These are phyloP conservation scores for Rhizophagus clarus DNA, from an alignment of 192 early-diverging fungal species.

Conservation along the genomic window DNA sequence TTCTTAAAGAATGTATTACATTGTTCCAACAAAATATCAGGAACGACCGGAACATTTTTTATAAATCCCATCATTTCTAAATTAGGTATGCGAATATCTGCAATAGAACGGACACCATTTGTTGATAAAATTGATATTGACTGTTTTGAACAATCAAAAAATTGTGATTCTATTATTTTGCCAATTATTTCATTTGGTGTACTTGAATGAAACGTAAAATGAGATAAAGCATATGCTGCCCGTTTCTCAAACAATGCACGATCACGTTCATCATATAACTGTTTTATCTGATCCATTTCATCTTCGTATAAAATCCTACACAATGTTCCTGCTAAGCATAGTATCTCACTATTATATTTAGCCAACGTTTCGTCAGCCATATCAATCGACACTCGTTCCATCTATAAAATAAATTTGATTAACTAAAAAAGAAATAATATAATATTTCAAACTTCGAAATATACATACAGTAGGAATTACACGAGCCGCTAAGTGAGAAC, in stretches of 20 bases:
- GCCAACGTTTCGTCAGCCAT: slow-evolving; percentile 84
- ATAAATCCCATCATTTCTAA: slow-evolving; percentile 59
- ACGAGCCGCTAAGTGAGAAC: slow-evolving; percentile 73
- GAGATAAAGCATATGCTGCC: slow-evolving; percentile 62
- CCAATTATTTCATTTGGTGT: slow-evolving; percentile 74
- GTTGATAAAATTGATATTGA: slow-evolving; percentile 66
- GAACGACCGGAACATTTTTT: slow-evolving; percentile 63
- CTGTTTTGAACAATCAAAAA: slow-evolving; percentile 51
- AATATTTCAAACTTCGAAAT: not conserved
- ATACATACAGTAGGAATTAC: slow-evolving; percentile 77
- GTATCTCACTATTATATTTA: slow-evolving; percentile 80
- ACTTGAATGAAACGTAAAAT: slow-evolving; percentile 67
- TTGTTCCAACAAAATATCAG: slow-evolving; percentile 47
- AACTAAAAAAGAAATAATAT: not conserved
- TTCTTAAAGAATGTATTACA: slow-evolving; percentile 59
- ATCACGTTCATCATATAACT: slow-evolving; percentile 41
- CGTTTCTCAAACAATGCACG: slow-evolving; percentile 42
- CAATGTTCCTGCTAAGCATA: slow-evolving; percentile 71
- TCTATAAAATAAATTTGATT: not conserved
- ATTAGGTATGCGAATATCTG: slow-evolving; percentile 63
- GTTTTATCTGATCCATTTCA: slow-evolving; percentile 63
- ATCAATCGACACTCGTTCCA: slow-evolving; percentile 83
- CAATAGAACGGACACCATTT: slow-evolving; percentile 57
- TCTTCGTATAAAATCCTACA: slow-evolving; percentile 78
- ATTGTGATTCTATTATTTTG: slow-evolving; percentile 56